A percentile compares a stretch with the other conserved stretches of the same genome.
These are phyloP conservation scores for Alternaria angustiovoidea DNA, from an alignment of 2,329 filamentous ascomycete species.

Conservation along the genomic window DNA sequence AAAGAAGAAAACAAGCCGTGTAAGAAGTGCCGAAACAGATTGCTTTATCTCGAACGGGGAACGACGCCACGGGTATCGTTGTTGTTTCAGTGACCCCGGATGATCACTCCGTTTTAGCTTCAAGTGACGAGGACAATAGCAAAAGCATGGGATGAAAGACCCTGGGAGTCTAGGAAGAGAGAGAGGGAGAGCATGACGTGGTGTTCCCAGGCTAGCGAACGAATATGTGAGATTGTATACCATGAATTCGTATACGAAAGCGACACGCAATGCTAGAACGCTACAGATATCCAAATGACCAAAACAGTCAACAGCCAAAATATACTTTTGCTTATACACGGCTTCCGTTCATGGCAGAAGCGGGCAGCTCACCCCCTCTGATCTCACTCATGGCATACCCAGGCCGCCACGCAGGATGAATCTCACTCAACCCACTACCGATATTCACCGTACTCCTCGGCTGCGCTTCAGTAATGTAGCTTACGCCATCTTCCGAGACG, in stretches of 20 bases:
- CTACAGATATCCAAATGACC: neutral
- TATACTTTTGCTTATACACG: neutral
- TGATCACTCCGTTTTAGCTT: neutral
- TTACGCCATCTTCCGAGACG: conserved; percentile 75
- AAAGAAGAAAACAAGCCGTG: neutral
- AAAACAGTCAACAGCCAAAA: neutral
- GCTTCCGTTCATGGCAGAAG: neutral
- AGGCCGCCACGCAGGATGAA: conserved; percentile 50
- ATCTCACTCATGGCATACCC: conserved; percentile 44
- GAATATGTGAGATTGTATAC: neutral
- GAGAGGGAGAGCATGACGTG: neutral
- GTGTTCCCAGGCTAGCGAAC: neutral
- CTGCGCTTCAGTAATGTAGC: conserved; percentile 73
- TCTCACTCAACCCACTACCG: conserved; percentile 34
- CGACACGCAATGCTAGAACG: conserved; percentile 5
- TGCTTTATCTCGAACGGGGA: neutral
- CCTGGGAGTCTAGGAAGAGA: neutral
- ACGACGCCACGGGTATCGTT: neutral
- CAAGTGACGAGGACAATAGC: neutral
- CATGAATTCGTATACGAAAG: neutral
- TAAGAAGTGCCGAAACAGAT: neutral
- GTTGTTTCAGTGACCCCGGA: neutral
- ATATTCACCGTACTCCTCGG: conserved; percentile 43
- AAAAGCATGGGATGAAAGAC: neutral
- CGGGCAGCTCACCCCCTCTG: conserved; percentile 23